Base-by-base conservation (phyloP, 805 yeast species). In the Hanseniaspora lindneri region DNA sequence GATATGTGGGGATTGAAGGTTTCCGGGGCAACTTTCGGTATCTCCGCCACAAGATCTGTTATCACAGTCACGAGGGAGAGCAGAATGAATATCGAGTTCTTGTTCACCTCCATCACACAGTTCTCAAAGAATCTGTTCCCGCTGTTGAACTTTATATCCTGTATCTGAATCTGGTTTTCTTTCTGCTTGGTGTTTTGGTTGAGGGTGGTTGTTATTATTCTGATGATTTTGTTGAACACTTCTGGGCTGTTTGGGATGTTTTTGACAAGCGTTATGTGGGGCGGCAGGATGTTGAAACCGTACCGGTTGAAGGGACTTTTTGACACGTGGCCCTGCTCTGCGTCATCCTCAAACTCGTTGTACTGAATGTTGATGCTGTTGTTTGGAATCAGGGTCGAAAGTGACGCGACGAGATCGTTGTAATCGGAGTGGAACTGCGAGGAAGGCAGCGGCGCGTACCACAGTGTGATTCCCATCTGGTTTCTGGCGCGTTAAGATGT, bases 1-100 rank as follows among this genome's bases (percentile, higher is more conserved):
- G 83, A 76, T 23, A 81, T 62, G 58, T 80, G 88, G 1, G 88
- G 87, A 50, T 73, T 76, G 56, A 64, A 80, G 44, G 47, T 3
- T 71, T 69, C 84, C n/a, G 20, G 21, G 14, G 28, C 28, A 19
- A 5, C 5, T 20, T 20, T 8, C 3, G 49, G 49, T 11, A 46
- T 30, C n/a, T 32, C 49, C 2, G 20, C 27, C 2, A 46, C 35
- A 6, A 39, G 4, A 21, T 39, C 43, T 4, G 19, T 37, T 2
- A 46, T 46, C 8, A 46, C 24, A 2, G 32, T 32, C 10, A 46
- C 29, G 21, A 46, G 19, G 2, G 49, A 46, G 14, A 46, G 19
- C 4, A 46, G 19, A 9, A 46, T 23, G 6, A 27, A 24, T 8
- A 46, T 25, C 17, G 42, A 36, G 8, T 3, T 25, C 10, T 39